A percentile compares a stretch with the other conserved stretches of the same genome.
These are phyloP conservation scores for Chrysanthemum lavandulifolium DNA, from an alignment of 129 eudicot genomes.

Conservation along the genomic window DNA sequence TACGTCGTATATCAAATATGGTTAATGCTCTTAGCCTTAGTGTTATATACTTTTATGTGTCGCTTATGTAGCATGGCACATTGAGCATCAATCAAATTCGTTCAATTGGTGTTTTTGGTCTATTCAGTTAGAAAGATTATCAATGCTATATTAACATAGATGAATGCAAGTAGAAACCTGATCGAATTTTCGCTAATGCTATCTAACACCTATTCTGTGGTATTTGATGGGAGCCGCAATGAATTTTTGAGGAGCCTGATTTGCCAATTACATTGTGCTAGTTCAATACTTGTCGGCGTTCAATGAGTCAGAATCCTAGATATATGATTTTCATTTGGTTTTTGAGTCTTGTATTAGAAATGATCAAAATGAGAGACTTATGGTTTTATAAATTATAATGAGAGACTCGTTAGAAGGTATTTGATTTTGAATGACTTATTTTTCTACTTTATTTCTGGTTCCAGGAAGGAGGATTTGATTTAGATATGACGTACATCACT, in stretches of 20 bases:
- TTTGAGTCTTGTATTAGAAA: conserved; percentile 5
- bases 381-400: background rate
- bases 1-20: background rate
- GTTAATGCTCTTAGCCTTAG: background rate
- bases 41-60: background rate
- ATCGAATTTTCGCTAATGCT: background rate
- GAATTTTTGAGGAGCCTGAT: background rate
- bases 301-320: background rate
- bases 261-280: background rate
- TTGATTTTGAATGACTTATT: background rate
- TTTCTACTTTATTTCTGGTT: conserved; percentile 11
- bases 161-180: conserved; percentile 7
- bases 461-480: conserved; percentile 95
- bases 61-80: no score
- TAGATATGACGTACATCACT: conserved; percentile 95
- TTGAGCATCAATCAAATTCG: no score
- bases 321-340: conserved; percentile 2
- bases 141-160: background rate
- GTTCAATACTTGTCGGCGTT: background rate
- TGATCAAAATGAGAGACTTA: background rate
- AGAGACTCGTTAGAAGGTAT: background rate
- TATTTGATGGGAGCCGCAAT: background rate
- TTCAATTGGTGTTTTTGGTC: background rate
- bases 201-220: background rate
- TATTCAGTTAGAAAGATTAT: background rate